Percentiles rank a stretch among this genome's conserved stretches.
These are phyloP conservation scores for Marasmius sp. DNA, from an alignment of 1,284 basidiomycete species.

Conservation along the genomic window DNA sequence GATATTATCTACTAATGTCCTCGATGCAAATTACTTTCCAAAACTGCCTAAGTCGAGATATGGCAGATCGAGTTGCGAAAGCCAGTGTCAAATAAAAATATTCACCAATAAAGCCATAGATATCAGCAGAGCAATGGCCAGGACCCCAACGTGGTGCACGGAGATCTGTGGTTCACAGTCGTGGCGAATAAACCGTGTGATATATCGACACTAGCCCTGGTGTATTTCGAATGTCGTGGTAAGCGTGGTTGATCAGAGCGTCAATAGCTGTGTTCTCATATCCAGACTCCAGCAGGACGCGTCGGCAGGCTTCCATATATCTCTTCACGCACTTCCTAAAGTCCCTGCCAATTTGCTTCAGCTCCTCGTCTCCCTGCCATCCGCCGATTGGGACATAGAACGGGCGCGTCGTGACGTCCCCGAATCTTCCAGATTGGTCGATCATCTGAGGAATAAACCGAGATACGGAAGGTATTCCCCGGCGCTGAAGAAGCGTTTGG, in stretches of 20 bases:
- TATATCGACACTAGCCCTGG: neutral
- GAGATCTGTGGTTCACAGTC: neutral
- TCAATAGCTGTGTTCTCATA: neutral
- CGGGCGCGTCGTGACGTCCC: neutral
- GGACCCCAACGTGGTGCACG: neutral
- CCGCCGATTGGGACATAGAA: neutral
- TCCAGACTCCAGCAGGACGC: neutral
- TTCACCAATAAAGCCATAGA: no score
- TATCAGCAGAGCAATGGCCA: no score
- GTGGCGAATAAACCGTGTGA: neutral
- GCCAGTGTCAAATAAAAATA: no score
- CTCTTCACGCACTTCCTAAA: neutral
- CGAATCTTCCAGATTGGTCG: neutral
- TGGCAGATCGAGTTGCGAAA: no score
- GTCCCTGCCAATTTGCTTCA: neutral
- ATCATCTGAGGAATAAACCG: neutral
- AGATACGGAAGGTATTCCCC: neutral
- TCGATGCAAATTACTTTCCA: no score
- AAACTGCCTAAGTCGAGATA: no score
- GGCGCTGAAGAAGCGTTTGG: neutral
- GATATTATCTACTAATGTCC: no score
- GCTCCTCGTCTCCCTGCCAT: neutral
- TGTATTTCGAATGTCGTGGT: neutral
- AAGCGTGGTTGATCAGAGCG: neutral
- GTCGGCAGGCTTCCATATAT: neutral